These are phyloP conservation scores for Phaffomyces thermotolerans DNA, from an alignment of 805 yeast species.

Conservation along the genomic window DNA sequence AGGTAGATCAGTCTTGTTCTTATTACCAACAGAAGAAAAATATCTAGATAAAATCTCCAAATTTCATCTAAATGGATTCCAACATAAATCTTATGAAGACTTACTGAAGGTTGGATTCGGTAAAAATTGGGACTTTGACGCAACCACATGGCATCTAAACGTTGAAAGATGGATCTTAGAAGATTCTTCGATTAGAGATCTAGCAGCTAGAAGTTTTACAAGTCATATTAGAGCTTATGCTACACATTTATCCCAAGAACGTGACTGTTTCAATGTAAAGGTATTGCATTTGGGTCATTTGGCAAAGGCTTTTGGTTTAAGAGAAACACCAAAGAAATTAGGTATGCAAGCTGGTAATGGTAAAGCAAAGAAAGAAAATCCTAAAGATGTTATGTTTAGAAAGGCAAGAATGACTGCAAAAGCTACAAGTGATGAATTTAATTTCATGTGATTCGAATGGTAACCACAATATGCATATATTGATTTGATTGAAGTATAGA, in stretches of 20 bases:
- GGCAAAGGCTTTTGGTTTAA: slow-evolving; percentile 88
- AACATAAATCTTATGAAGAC: slow-evolving; percentile 42
- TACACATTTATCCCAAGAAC: slow-evolving; percentile 80
- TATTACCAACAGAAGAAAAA: slow-evolving; percentile 90
- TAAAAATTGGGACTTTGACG: slow-evolving; percentile 81
- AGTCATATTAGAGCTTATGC: slow-evolving; percentile 94
- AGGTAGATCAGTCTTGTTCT: slow-evolving; percentile 72
- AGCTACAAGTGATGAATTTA: slow-evolving; percentile 66
- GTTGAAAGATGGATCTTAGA: slow-evolving; percentile 84
- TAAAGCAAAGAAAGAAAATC: slow-evolving; percentile 52
- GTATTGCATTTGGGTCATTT: slow-evolving; percentile 88
- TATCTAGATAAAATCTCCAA: slow-evolving; percentile 58
- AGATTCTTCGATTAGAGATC: slow-evolving; percentile 47
- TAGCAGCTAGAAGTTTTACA: slow-evolving; percentile 75
- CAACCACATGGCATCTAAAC: slow-evolving; percentile 92
- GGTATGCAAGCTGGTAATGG: slow-evolving; percentile 33
- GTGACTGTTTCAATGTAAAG: slow-evolving; percentile 74
- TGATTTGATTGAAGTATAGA: no score
- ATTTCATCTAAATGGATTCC: slow-evolving; percentile 51
- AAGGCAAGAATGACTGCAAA: slow-evolving; percentile 65
- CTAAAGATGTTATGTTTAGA: slow-evolving; percentile 66
- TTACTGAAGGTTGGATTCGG: slow-evolving; percentile 33
- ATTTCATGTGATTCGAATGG: slow-evolving; percentile 31
- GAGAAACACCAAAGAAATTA: slow-evolving; percentile 87
- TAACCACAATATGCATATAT: background rate